phyloP scores from a whole-genome alignment of 495 filamentous ascomycete genomes.

The Letharia lupina region DNA sequence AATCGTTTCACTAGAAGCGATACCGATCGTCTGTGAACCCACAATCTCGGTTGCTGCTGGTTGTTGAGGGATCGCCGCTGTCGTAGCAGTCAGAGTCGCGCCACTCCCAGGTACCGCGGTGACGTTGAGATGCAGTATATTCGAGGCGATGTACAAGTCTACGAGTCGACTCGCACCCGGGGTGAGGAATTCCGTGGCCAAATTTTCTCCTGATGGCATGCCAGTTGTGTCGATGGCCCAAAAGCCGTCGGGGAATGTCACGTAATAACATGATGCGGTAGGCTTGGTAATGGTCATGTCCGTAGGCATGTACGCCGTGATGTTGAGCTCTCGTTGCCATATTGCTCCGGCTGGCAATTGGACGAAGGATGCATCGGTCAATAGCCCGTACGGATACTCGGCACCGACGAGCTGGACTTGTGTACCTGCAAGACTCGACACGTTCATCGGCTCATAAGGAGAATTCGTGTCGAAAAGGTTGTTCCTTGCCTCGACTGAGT shows the following conservation, averaged over 20 bases:
- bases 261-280: constrained; percentile 3
- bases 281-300: neutral
- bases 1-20: neutral
- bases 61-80: neutral
- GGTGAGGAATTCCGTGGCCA: constrained; percentile 10
- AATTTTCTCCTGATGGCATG: neutral
- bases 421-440: neutral
- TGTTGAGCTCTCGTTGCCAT: constrained; percentile 15
- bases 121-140: constrained; percentile 6
- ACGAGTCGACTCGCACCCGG: neutral
- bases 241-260: constrained; percentile 8
- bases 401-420: constrained; percentile 3
- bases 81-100: neutral
- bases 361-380: constrained; percentile 9
- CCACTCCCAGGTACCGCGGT: neutral
- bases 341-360: constrained; percentile 1
- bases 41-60: neutral
- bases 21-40: neutral
- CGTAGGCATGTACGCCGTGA: constrained; percentile 12
- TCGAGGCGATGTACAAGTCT: neutral
- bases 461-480: constrained; percentile 12
- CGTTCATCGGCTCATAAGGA: constrained; percentile 7
- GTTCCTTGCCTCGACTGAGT: constrained; percentile 10
- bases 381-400: neutral
- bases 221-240: neutral